phyloP scores from a whole-genome alignment of 2,329 filamentous ascomycete species.

The Pleomassaria siparia region DNA sequence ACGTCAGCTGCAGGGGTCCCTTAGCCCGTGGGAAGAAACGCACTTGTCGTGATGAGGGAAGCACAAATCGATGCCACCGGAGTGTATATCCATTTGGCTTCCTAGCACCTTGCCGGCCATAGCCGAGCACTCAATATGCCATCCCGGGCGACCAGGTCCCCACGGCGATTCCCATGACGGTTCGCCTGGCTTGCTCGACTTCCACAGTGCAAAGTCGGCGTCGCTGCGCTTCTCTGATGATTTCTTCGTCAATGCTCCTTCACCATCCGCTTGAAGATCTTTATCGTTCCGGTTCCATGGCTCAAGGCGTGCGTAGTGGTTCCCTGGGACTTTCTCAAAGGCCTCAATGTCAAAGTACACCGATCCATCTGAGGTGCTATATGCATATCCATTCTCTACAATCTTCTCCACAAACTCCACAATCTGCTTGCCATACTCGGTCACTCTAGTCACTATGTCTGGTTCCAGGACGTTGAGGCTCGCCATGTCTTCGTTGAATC shows the following conservation, averaged over 20 bases:
- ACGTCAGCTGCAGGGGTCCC: background rate
- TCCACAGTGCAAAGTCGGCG: constrained; percentile 92
- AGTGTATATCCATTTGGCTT: constrained; percentile 85
- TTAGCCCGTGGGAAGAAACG: background rate
- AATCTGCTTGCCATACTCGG: constrained; percentile 87
- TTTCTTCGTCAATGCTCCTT: constrained; percentile 71
- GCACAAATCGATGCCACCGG: constrained; percentile 84
- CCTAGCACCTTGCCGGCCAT: constrained; percentile 93
- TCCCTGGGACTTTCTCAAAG: constrained; percentile 76
- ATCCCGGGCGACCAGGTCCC: constrained; percentile 85
- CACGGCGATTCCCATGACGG: constrained; percentile 87
- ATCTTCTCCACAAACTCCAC: constrained; percentile 81
- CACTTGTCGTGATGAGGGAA: constrained; percentile 76
- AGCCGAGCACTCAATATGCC: constrained; percentile 96
- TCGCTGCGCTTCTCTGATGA: constrained; percentile 69
- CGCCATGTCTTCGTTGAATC: constrained; percentile 86
- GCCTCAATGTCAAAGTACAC: constrained; percentile 91
- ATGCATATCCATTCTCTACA: constrained; percentile 83
- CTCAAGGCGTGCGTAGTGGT: constrained; percentile 81
- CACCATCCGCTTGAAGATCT: constrained; percentile 81
- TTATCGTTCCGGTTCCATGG: constrained; percentile 85
- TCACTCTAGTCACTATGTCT: constrained; percentile 84
- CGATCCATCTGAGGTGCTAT: constrained; percentile 72
- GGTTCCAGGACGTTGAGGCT: constrained; percentile 82
- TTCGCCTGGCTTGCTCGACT: constrained; percentile 87